Base-by-base conservation (phyloP, 495 filamentous ascomycete species). In the Baudoinia panamericana region DNA sequence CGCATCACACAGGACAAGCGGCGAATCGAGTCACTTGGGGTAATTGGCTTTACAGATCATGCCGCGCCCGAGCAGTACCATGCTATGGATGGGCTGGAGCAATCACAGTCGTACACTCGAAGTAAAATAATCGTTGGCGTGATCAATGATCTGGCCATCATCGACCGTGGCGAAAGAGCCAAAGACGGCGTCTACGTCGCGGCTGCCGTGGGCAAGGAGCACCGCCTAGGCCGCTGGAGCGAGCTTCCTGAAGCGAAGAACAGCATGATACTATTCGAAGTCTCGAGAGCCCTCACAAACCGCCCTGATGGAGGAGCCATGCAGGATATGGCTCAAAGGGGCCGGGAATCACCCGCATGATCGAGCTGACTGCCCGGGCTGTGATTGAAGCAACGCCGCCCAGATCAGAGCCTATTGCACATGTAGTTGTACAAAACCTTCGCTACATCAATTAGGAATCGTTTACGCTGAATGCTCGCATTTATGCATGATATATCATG, bases 151-250 rank as follows among this genome's bases (percentile, higher is more conserved):
- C 78, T 97, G 41, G 71, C 81, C 4, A 70, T 93, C 12, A 81
- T 90, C 50, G 88, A 95, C 54, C 67, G 69, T 35, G 83, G 71
- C 7, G 80, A 78, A 33, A 65, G 69, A 45, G 77, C 69, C 32
- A 70, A 72, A 41, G 79, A 83, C 23, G 83, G 81, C 11, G 51
- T 93, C 0, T 85, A 78, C 44, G 69, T 97, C 28, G 81, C 87
- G 25, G 81, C 73, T 32, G 90, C 77, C 1, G 68, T 87, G 7
- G 87, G 84, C 15, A 92, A 85, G 55, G 87, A 95, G 61, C 75
- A 84, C 53, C 69, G 83, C 16, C 62, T 92, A 23, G 88, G 82
- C 1, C 68, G 79, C 41, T 95, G 83, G 82, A 70, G 73, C 51
- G 72, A 71, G 50, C 46, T 70, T 1, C 56, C 7, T 17, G 43